phyloP scores from a whole-genome alignment of 1,139 yeast species.

The Debaryomyces robertsiae region DNA sequence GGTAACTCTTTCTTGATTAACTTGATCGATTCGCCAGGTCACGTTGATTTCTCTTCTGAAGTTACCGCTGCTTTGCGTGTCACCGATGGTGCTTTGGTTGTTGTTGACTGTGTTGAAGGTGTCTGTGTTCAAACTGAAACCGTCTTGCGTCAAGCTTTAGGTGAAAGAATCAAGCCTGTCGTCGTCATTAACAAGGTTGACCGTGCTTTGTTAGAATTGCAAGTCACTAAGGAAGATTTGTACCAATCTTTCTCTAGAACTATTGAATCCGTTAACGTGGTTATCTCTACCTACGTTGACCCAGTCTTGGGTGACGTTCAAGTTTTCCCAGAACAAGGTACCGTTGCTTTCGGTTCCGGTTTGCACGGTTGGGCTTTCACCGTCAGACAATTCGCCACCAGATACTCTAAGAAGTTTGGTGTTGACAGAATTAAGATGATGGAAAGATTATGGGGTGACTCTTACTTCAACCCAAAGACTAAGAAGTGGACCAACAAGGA shows the following conservation, averaged over 20 bases:
- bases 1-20: conserved; percentile 96
- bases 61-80: conserved; percentile 99
- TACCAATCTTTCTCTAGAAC: conserved; percentile 99
- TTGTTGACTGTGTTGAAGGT: conserved; percentile 99
- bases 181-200: conserved; percentile 98
- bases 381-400: conserved; percentile 96
- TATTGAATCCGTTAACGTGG: conserved; percentile 98
- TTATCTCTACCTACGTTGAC: conserved; percentile 94
- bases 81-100: conserved; percentile 99
- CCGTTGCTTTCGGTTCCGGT: conserved; percentile 99
- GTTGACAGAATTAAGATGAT: conserved; percentile 97
- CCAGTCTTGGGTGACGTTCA: conserved; percentile 91
- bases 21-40: conserved; percentile 99
- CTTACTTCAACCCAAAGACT: conserved; percentile 99
- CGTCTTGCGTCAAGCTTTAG: conserved; percentile 98
- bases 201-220: conserved; percentile 98
- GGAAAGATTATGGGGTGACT: conserved; percentile 99
- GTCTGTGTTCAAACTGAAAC: conserved; percentile 99
- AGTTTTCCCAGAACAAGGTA: conserved; percentile 99
- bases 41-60: conserved; percentile 99
- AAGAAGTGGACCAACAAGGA: conserved; percentile 99
- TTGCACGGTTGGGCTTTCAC: conserved; percentile 99
- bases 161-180: conserved; percentile 99
- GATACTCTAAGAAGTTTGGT: conserved; percentile 99
- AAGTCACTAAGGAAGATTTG: conserved; percentile 97